Evolutionary conservation across 768 basidiomycete genomes (phyloP).

Genomic region (Lyophyllum shimeji): DNA sequence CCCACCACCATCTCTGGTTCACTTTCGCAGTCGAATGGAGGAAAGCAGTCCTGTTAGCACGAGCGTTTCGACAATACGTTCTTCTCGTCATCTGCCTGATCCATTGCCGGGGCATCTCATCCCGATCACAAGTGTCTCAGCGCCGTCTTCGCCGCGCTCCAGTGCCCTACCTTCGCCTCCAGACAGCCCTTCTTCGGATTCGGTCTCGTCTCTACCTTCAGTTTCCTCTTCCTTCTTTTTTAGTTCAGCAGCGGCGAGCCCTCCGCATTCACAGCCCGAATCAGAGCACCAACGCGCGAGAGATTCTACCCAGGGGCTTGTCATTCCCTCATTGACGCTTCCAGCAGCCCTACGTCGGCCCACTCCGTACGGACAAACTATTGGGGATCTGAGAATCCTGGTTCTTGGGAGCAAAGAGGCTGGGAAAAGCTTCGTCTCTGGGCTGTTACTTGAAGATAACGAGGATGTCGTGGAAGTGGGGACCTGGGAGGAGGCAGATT

Average conservation of each 20-base stretch:
- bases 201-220: constrained; percentile 69
- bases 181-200: constrained; percentile 60
- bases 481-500: constrained; percentile 49
- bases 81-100: constrained; percentile 20
- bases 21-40: constrained; percentile 24
- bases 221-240: constrained; percentile 78
- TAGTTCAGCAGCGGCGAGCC: constrained; percentile 70
- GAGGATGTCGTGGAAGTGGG: constrained; percentile 67
- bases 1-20: not conserved
- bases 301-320: constrained; percentile 51
- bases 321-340: constrained; percentile 68
- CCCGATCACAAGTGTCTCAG: constrained; percentile 27
- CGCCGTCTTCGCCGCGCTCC: constrained; percentile 47
- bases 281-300: constrained; percentile 31
- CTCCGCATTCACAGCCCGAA: constrained; percentile 48
- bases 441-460: constrained; percentile 58
- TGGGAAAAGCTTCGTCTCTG: constrained; percentile 45
- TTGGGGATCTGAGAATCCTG: constrained; percentile 60
- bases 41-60: constrained; percentile 28
- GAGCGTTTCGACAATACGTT: constrained; percentile 40
- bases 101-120: constrained; percentile 11
- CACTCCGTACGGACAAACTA: constrained; percentile 65
- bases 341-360: constrained; percentile 62
- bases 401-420: constrained; percentile 47
- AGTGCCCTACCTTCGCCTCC: constrained; percentile 56